A percentile compares a stretch with the other conserved stretches of the same genome.
Evolutionary conservation across 1,284 basidiomycete species (phyloP).

Genomic region (Termitomyces sp.): DNA sequence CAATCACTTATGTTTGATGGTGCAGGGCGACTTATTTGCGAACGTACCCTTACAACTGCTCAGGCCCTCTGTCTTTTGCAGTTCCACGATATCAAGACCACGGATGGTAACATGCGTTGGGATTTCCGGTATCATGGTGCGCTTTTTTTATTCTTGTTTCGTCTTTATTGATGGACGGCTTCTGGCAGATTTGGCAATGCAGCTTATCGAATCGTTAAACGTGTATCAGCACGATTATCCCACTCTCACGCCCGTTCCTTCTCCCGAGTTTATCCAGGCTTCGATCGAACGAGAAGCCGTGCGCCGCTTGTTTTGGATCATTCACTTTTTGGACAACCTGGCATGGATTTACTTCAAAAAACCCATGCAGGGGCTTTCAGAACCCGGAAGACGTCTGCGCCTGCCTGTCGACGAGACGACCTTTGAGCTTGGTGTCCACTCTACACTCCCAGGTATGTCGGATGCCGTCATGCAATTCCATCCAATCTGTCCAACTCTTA

Average conservation of each 20-base stretch:
- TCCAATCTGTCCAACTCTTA: neutral
- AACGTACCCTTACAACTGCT: constrained; percentile 54
- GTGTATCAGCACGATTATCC: constrained; percentile 57
- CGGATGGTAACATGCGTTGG: constrained; percentile 34
- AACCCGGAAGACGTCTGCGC: constrained; percentile 55
- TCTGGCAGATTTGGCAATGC: constrained; percentile 54
- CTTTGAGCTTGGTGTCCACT: constrained; percentile 65
- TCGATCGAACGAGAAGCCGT: constrained; percentile 67
- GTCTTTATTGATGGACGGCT: constrained; percentile 16
- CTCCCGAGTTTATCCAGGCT: constrained; percentile 51
- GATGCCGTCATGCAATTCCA: neutral
- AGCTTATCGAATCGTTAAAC: constrained; percentile 60
- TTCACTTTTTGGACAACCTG: constrained; percentile 53
- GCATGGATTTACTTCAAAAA: constrained; percentile 48
- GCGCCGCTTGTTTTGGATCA: constrained; percentile 74
- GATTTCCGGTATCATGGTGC: constrained; percentile 40
- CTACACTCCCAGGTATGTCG: constrained; percentile 51
- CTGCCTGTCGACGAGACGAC: constrained; percentile 73
- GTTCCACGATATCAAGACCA: constrained; percentile 58
- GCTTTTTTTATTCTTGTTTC: constrained; percentile 14
- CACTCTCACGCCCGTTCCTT: constrained; percentile 45
- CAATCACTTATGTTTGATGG: constrained; percentile 66
- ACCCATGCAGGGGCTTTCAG: constrained; percentile 39
- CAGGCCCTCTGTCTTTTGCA: constrained; percentile 71
- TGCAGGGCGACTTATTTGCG: constrained; percentile 52